These are phyloP conservation scores for Suillus clintonianus DNA, from an alignment of 768 basidiomycete species.

Conservation along the genomic window DNA sequence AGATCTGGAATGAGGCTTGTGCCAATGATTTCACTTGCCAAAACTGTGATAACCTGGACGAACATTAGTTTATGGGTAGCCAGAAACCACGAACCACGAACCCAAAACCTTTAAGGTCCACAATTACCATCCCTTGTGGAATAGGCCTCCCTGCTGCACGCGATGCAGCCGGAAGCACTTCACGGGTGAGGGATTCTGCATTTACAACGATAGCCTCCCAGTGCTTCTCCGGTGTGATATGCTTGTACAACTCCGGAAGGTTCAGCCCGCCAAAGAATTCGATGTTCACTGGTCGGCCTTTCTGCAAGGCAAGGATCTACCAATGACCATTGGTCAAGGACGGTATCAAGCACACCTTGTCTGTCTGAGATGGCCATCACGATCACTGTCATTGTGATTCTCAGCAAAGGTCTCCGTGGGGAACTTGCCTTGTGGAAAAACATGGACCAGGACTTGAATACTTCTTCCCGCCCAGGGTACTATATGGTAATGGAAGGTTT, in stretches of 20 bases:
- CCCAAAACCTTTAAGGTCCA: conserved; percentile 75
- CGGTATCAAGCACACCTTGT: conserved; percentile 51
- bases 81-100: conserved; percentile 26
- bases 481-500: conserved; percentile 24
- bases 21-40: conserved; percentile 76
- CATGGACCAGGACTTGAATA: conserved; percentile 79
- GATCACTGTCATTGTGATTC: neutral
- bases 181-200: conserved; percentile 62
- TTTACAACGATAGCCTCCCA: conserved; percentile 68
- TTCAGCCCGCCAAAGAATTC: conserved; percentile 64
- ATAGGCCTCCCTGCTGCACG: conserved; percentile 54
- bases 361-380: conserved; percentile 43
- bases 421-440: conserved; percentile 70
- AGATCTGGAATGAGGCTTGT: conserved; percentile 66
- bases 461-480: conserved; percentile 69
- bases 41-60: conserved; percentile 60
- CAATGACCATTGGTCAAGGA: neutral
- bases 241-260: conserved; percentile 55
- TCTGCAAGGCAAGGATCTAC: conserved; percentile 34
- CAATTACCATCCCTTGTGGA: conserved; percentile 59
- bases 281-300: conserved; percentile 73
- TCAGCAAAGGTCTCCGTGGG: neutral
- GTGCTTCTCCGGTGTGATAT: conserved; percentile 58
- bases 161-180: conserved; percentile 66
- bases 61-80: neutral